A percentile compares a stretch with the other conserved stretches of the same genome.
Conservation (phyloP, 2,329 filamentous ascomycete genomes). For the Dothidotthia symphoricarpi region DNA sequence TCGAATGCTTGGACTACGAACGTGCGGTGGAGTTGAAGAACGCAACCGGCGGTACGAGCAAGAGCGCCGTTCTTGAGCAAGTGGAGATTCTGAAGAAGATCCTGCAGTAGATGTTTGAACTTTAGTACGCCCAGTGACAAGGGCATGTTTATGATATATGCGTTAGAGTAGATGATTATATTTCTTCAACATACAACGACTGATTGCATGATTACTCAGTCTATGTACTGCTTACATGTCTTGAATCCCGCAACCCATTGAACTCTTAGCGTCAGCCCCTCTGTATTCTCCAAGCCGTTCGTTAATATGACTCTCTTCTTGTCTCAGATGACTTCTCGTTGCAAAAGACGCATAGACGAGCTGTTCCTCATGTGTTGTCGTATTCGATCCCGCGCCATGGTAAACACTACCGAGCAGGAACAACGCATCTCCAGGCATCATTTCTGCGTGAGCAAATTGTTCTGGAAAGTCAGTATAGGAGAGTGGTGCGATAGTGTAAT, state of each 20-base stretch:
- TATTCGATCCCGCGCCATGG: slow-evolving; percentile 39
- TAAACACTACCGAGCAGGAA: slow-evolving; percentile 39
- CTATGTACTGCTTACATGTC: slow-evolving; percentile 19
- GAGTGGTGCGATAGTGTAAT: slow-evolving; percentile 17
- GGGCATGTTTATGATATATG: too few relatives aligned
- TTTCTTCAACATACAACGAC: too few relatives aligned
- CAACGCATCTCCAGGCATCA: slow-evolving; percentile 40
- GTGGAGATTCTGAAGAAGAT: slow-evolving; percentile 54
- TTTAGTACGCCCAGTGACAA: too few relatives aligned
- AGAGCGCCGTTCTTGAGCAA: slow-evolving; percentile 64
- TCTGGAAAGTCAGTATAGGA: slow-evolving; percentile 16
- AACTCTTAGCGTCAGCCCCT: slow-evolving; percentile 10
- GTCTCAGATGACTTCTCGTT: slow-evolving; percentile 36
- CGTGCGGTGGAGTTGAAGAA: slow-evolving; percentile 76
- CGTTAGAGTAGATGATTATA: too few relatives aligned
- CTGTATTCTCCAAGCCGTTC: slow-evolving; percentile 21
- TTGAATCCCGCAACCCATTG: slow-evolving; percentile 21
- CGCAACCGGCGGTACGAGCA: slow-evolving; percentile 76
- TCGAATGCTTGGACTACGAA: slow-evolving; percentile 74
- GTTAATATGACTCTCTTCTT: slow-evolving; percentile 45
- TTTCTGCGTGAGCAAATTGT: slow-evolving; percentile 24
- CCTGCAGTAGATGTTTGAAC: slow-evolving; percentile 26
- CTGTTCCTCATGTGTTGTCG: slow-evolving; percentile 32
- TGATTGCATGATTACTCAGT: too few relatives aligned
- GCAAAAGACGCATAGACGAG: slow-evolving; percentile 38